A percentile compares a stretch with the other conserved stretches of the same genome.
These are phyloP conservation scores for Penicillium verhagenii DNA, from an alignment of 495 filamentous ascomycete genomes.

Conservation along the genomic window DNA sequence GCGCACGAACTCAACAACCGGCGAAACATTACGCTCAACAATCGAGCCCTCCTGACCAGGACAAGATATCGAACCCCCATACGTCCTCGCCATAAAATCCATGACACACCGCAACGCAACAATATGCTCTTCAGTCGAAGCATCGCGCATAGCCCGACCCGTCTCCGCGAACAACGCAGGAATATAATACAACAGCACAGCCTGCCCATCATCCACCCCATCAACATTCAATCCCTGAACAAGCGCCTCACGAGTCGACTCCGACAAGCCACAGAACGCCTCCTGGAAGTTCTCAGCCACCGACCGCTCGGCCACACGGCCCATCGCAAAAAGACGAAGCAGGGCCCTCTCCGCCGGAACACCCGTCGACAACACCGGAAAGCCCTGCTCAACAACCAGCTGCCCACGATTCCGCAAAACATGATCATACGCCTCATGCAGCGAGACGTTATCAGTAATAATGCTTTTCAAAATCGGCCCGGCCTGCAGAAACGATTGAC, in stretches of 20 bases:
- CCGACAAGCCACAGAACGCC: constrained; percentile 16
- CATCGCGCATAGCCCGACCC: not conserved
- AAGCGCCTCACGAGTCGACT: constrained; percentile 1
- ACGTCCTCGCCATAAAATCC: constrained; percentile 18
- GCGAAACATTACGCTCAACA: constrained; percentile 18
- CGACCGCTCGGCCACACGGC: constrained; percentile 13
- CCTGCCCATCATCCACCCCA: constrained; percentile 19
- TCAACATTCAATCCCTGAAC: constrained; percentile 24
- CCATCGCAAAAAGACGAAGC: constrained; percentile 24
- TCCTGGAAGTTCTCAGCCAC: constrained; percentile 12
- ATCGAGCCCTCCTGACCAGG: constrained; percentile 7
- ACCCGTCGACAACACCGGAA: not conserved
- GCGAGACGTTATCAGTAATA: constrained; percentile 11
- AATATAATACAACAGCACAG: constrained; percentile 24
- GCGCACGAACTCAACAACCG: constrained; percentile 14
- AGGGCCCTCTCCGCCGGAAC: constrained; percentile 12
- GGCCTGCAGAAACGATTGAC: constrained; percentile 22
- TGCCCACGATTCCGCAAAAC: not conserved
- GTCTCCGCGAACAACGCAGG: constrained; percentile 16
- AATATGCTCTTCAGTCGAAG: not conserved
- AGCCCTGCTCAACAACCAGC: not conserved
- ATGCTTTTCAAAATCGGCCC: not conserved
- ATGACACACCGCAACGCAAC: constrained; percentile 12
- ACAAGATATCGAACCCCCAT: constrained; percentile 4
- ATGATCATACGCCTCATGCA: constrained; percentile 29